These are phyloP conservation scores for Fusarium neocosmosporiellum DNA, from an alignment of 2,329 filamentous ascomycete species.

Conservation along the genomic window DNA sequence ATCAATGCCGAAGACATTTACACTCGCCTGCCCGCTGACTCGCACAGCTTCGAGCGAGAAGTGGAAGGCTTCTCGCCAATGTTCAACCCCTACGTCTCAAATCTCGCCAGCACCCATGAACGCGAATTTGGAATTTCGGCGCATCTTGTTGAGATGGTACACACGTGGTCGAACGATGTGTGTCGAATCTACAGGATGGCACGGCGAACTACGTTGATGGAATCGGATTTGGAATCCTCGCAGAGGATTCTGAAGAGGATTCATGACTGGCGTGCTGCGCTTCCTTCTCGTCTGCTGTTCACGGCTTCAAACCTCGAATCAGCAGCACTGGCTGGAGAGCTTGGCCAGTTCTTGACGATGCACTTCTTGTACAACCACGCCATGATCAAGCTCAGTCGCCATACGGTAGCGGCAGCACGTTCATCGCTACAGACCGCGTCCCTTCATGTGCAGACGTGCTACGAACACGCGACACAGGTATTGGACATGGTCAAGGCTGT, in stretches of 20 bases:
- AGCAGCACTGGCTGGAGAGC: constrained; percentile 63
- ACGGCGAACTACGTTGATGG: constrained; percentile 41
- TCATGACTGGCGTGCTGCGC: constrained; percentile 66
- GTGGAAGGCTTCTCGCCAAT: constrained; percentile 66
- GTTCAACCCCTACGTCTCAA: constrained; percentile 63
- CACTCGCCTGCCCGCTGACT: constrained; percentile 72
- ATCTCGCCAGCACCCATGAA: constrained; percentile 34
- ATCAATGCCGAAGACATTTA: constrained; percentile 74
- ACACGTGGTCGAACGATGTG: constrained; percentile 74
- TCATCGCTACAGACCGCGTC: constrained; percentile 54
- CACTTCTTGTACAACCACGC: constrained; percentile 75
- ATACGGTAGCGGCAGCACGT: constrained; percentile 56
- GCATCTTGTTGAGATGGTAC: constrained; percentile 70
- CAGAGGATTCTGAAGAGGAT: constrained; percentile 62
- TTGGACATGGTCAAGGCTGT: constrained; percentile 59
- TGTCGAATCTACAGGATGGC: constrained; percentile 63
- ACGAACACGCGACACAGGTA: constrained; percentile 64
- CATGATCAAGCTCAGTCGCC: constrained; percentile 73
- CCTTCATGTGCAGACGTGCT: constrained; percentile 60
- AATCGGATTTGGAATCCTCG: constrained; percentile 50
- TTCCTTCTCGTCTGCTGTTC: constrained; percentile 67
- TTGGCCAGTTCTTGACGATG: constrained; percentile 70
- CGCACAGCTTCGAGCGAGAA: constrained; percentile 71
- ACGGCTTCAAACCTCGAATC: constrained; percentile 67
- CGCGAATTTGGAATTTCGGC: constrained; percentile 64